A percentile compares a stretch with the other conserved stretches of the same genome.
These are phyloP conservation scores for Orbilia quercus DNA, from an alignment of 2,329 filamentous ascomycete genomes.

Conservation along the genomic window DNA sequence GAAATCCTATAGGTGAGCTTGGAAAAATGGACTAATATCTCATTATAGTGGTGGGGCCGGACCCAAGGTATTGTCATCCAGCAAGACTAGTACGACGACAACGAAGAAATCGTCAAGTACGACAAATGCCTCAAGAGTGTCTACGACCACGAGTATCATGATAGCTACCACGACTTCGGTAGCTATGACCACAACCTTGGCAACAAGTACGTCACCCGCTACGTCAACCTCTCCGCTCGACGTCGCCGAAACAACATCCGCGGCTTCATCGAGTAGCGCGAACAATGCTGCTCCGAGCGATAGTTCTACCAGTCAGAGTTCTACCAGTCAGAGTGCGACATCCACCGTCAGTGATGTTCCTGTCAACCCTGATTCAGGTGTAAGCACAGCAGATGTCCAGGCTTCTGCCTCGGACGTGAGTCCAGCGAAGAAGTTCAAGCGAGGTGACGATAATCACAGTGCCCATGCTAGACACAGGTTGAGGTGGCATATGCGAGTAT, in stretches of 20 bases:
- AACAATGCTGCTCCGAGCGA: background rate
- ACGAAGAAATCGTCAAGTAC: slow-evolving; percentile 8
- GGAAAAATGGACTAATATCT: slow-evolving; percentile 7
- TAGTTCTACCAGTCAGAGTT: slow-evolving; percentile 14
- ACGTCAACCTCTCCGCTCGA: slow-evolving; percentile 24
- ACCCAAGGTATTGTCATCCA: slow-evolving; percentile 27
- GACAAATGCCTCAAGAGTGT: background rate
- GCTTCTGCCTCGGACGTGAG: slow-evolving; percentile 16
- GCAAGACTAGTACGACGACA: slow-evolving; percentile 7
- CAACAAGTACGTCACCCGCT: slow-evolving; percentile 7
- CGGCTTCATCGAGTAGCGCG: background rate
- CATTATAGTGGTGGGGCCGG: slow-evolving; percentile 29
- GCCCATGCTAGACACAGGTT: slow-evolving; percentile 13
- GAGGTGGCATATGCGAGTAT: slow-evolving; percentile 17
- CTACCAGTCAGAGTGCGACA: slow-evolving; percentile 15
- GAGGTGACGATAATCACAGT: slow-evolving; percentile 8
- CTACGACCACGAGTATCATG: slow-evolving; percentile 10
- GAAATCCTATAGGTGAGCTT: too few species aligned
- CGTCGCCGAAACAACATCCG: background rate
- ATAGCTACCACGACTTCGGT: slow-evolving; percentile 2
- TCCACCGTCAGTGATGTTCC: slow-evolving; percentile 1
- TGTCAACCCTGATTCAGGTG: slow-evolving; percentile 4
- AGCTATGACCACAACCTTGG: slow-evolving; percentile 11
- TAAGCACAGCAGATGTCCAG: slow-evolving; percentile 10
- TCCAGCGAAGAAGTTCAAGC: slow-evolving; percentile 24